Evolutionary conservation across 2,329 filamentous ascomycete genomes (phyloP).

Genomic region (Annulohypoxylon truncatum): DNA sequence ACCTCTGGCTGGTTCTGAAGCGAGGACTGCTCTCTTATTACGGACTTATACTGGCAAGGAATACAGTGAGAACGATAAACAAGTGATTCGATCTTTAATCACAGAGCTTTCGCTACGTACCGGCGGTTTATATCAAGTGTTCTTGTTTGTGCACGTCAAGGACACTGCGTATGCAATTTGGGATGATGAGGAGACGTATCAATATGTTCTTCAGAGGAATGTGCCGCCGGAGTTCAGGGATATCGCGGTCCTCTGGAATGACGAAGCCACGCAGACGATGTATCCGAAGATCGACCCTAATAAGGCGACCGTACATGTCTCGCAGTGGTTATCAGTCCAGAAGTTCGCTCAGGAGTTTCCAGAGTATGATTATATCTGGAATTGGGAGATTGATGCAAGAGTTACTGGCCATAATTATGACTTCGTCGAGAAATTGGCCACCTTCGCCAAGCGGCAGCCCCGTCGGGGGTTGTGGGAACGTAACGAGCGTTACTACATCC

Average conservation of each 20-base stretch:
- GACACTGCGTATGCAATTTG: slow-evolving; percentile 69
- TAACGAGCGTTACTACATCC: slow-evolving; percentile 78
- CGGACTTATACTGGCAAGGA: slow-evolving; percentile 79
- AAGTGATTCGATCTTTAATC: slow-evolving; percentile 82
- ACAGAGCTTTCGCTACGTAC: slow-evolving; percentile 80
- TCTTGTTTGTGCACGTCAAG: slow-evolving; percentile 83
- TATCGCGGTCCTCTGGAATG: slow-evolving; percentile 80
- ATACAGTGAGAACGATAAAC: slow-evolving; percentile 82
- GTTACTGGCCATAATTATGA: slow-evolving; percentile 87
- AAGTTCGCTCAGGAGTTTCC: slow-evolving; percentile 81
- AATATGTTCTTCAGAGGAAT: slow-evolving; percentile 68
- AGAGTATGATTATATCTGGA: slow-evolving; percentile 85
- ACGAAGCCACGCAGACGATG: slow-evolving; percentile 77
- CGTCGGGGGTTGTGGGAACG: slow-evolving; percentile 80
- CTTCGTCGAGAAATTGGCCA: slow-evolving; percentile 72
- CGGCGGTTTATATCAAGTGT: slow-evolving; percentile 84
- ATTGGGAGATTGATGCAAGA: slow-evolving; percentile 87
- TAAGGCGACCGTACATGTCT: slow-evolving; percentile 65
- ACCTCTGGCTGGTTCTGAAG: slow-evolving; percentile 50
- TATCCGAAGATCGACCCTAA: slow-evolving; percentile 77
- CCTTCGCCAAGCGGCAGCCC: slow-evolving; percentile 75
- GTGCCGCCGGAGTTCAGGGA: slow-evolving; percentile 77
- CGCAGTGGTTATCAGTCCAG: slow-evolving; percentile 79
- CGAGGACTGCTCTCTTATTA: slow-evolving; percentile 78
- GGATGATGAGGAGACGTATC: slow-evolving; percentile 68